Conservation (phyloP, 306 rosid species). For the Alnus rubra region DNA sequence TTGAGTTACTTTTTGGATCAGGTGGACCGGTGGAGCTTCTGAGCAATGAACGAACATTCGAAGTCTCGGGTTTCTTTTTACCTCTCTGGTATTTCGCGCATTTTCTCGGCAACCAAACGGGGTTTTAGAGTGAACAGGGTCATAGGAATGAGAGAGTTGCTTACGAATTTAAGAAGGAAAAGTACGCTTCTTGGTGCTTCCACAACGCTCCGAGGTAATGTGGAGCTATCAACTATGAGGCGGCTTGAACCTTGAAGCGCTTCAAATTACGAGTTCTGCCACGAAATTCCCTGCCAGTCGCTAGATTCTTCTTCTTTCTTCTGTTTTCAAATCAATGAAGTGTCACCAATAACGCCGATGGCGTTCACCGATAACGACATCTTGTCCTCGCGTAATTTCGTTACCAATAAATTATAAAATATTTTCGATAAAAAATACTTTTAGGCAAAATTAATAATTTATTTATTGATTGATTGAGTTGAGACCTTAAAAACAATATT, state of each 20-base stretch:
- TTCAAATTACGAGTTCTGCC: conserved; percentile 2
- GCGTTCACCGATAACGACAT: no score
- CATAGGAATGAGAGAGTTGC: background rate
- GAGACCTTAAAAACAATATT: no score
- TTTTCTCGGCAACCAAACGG: conserved; percentile 28
- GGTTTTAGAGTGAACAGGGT: conserved; percentile 17
- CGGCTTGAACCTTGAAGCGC: background rate
- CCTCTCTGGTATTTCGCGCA: conserved; percentile 19
- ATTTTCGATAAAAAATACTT: no score
- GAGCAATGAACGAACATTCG: conserved; percentile 17
- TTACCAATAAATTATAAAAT: no score
- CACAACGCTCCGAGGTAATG: background rate
- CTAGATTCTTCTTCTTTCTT: background rate
- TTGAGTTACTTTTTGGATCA: conserved; percentile 3
- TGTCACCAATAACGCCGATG: background rate
- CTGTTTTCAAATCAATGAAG: background rate
- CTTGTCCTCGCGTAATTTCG: no score
- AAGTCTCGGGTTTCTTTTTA: conserved; percentile 12
- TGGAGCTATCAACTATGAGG: background rate
- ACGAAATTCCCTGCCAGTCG: no score
- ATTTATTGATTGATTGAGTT: no score
- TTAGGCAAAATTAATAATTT: no score
- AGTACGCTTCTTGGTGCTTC: conserved; percentile 22
- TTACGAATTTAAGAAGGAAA: conserved; percentile 20
- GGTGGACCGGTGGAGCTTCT: conserved; percentile 3